phyloP scores from a whole-genome alignment of 768 basidiomycete species.

The button mushroom (Agaricus bisporus) region DNA sequence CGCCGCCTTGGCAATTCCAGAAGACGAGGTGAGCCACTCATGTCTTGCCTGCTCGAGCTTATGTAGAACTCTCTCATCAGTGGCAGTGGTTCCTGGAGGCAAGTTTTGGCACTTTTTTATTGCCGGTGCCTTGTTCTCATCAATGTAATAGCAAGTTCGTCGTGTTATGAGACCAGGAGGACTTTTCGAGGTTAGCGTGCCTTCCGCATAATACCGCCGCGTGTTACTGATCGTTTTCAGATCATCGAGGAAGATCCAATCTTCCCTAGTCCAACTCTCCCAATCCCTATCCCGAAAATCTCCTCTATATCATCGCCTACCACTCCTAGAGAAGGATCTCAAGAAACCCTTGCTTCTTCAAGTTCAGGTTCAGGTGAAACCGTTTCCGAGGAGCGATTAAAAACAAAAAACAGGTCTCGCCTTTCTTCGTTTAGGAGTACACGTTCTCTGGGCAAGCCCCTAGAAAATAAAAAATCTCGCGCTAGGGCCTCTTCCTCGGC shows the following conservation, averaged over 20 bases:
- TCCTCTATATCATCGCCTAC: constrained; percentile 13
- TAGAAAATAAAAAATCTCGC: not conserved
- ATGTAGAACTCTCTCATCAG: constrained; percentile 23
- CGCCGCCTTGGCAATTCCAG: constrained; percentile 64
- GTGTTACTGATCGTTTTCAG: constrained; percentile 25
- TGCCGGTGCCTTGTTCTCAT: constrained; percentile 13
- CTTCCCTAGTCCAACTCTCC: constrained; percentile 47
- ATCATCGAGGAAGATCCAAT: constrained; percentile 70
- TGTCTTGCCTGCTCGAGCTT: not conserved
- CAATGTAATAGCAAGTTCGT: constrained; percentile 47
- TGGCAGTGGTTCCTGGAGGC: constrained; percentile 68
- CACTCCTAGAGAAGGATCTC: constrained; percentile 6
- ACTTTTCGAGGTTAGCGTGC: constrained; percentile 50
- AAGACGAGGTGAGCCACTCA: constrained; percentile 46
- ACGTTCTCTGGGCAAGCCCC: not conserved
- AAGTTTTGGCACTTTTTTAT: constrained; percentile 13
- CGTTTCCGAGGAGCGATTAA: constrained; percentile 4
- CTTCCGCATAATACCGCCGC: not conserved
- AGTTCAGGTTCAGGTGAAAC: constrained; percentile 12
- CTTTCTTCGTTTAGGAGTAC: constrained; percentile 3
- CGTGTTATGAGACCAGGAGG: constrained; percentile 61
- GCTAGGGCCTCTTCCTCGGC: not conserved
- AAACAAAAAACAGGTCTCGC: constrained; percentile 13
- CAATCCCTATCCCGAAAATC: constrained; percentile 13
- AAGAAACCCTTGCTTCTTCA: not conserved